Evolutionary conservation across 2,329 filamentous ascomycete species (phyloP), one percentile per base, ranked within the genome.

Genomic region (Exserohilum turcica): DNA sequence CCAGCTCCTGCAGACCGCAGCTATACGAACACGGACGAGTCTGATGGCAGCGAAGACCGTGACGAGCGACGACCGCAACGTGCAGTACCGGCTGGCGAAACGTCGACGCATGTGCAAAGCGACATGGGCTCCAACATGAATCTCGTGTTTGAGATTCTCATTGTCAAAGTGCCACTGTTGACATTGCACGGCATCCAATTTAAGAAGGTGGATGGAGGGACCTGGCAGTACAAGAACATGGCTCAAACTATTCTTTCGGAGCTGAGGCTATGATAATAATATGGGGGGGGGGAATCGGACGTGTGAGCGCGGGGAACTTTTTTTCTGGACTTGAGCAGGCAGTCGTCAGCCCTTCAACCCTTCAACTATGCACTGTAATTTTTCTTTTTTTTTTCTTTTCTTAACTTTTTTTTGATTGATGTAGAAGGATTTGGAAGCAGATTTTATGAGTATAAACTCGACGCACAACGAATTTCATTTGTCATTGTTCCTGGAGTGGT

Each of bases 141-240:
- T 33, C 79, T 97, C 46, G 87, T 90, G 60, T 99, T 97, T 70
- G 94, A 99, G 73, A 96, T 97, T 59, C 87, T 97, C 63, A 94
- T 99, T 64, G 94, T 99, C 72, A 99, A 99, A 77, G 92, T 99
- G 21, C 94, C 94, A 10, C 79, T 99, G 45, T 86, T 99, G 56
- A 92, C 89, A 36, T 78, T 99, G 52, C 93, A 99, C 70, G 94
- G 94, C 43, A 92, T 99, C 57, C 94, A 97, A 74, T 99, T 99
- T 80, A 99, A 99, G 82, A 92, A 94, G 72, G 88, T 97, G 63
- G 86, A 90, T 52, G 93, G 94, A 31, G 93, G 95, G 54, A 97
- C 94, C 53, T 97, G 93, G 92, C 92, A 97, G 75, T 99, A 96
- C 78, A 96, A 97, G 80, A 93, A 91, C 70, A 95, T 97, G 92